Conservation (phyloP, 805 yeast genomes). For the Nakazawaea laoshanensis region DNA sequence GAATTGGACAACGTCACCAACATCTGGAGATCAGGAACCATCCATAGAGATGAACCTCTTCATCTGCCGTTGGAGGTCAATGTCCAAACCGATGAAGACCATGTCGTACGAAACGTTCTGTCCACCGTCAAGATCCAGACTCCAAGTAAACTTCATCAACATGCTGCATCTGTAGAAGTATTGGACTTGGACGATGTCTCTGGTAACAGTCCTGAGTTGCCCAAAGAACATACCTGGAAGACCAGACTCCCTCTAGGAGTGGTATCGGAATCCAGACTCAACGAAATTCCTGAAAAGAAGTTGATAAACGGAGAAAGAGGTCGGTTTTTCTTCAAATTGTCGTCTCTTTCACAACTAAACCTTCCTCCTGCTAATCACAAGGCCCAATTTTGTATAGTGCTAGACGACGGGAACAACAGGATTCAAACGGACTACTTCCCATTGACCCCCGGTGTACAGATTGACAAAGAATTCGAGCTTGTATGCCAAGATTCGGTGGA, state of each 20-base stretch:
- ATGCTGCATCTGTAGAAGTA: conserved; percentile 9
- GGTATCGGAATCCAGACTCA: conserved; percentile 12
- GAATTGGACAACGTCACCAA: conserved; percentile 2
- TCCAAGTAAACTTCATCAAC: conserved; percentile 3
- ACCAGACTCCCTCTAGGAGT: conserved; percentile 15
- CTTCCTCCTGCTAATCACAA: too few relatives aligned
- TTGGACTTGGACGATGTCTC: conserved; percentile 13
- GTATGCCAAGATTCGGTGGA: conserved; percentile 43
- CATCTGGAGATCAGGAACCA: conserved; percentile 10
- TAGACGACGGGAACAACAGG: conserved; percentile 80
- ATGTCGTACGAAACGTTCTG: conserved; percentile 4
- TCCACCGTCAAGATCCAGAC: conserved; percentile 1
- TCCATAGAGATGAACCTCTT: not conserved
- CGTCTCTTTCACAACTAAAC: too few relatives aligned
- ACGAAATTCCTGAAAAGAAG: conserved; percentile 4
- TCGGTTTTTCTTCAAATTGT: conserved; percentile 43
- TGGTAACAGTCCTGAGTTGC: conserved; percentile 8
- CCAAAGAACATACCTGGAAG: conserved; percentile 7
- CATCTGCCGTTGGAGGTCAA: not conserved
- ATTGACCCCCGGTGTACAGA: conserved; percentile 23
- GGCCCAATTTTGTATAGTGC: conserved; percentile 41
- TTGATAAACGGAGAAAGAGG: conserved; percentile 31
- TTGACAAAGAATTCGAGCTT: conserved; percentile 75
- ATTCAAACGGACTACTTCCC: conserved; percentile 46
- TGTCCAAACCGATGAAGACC: conserved; percentile 7